Percentiles rank a stretch among this genome's conserved stretches.
Evolutionary conservation across 78 protist genomes (phyloP).

Genomic region (Guillardia theta): DNA sequence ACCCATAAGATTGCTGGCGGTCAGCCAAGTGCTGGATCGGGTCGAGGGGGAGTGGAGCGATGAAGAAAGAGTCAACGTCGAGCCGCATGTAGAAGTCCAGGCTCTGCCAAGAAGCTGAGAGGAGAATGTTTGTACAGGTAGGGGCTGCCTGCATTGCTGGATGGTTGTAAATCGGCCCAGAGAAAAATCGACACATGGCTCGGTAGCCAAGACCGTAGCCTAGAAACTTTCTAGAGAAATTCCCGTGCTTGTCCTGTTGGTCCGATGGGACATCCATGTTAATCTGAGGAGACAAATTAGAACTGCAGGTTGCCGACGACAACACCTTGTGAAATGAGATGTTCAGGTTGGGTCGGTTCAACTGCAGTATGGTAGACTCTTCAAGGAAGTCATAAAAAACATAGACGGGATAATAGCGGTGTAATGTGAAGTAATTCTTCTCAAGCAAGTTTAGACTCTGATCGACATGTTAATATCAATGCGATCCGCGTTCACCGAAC

Average conservation of each 20-base stretch:
- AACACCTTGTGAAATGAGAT: not conserved
- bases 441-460: not conserved
- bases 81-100: not conserved
- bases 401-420: not conserved
- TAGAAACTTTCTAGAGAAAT: not conserved
- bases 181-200: not conserved
- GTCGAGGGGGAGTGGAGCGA: not conserved
- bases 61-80: not conserved
- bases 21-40: not conserved
- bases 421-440: not conserved
- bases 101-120: too few relatives aligned
- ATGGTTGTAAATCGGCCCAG: not conserved
- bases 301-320: not conserved
- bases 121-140: too few relatives aligned
- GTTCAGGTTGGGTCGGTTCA: not conserved
- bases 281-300: not conserved
- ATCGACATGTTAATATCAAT: too few relatives aligned
- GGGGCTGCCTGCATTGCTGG: not conserved
- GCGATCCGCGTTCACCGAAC: too few relatives aligned
- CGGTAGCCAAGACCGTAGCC: not conserved
- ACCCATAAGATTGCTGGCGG: not conserved
- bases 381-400: not conserved
- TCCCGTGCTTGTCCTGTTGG: not conserved
- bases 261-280: not conserved
- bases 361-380: not conserved